Percentiles rank a stretch among this genome's conserved stretches.
These are phyloP conservation scores for Fraxinus ornus DNA, from an alignment of 305 asterid genomes.

Conservation along the genomic window DNA sequence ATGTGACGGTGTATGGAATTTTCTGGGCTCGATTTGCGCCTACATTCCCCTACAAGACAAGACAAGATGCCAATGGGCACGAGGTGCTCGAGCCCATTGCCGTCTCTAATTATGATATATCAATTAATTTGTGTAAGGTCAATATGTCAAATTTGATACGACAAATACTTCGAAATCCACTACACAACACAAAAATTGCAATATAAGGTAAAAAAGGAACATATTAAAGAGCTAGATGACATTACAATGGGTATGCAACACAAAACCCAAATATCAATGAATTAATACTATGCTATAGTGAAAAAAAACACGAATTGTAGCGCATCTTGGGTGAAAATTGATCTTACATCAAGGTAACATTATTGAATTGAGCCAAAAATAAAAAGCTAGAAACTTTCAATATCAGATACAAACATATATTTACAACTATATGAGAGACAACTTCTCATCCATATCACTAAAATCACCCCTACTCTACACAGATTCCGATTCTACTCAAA, in stretches of 20 bases:
- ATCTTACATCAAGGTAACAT: background rate
- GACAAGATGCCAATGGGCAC: background rate
- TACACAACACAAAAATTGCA: background rate
- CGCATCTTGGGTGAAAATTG: background rate
- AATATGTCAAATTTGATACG: background rate
- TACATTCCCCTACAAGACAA: background rate
- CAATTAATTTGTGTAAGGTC: background rate
- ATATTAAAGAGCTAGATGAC: background rate
- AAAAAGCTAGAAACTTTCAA: background rate
- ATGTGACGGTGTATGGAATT: background rate
- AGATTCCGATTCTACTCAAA: conserved; percentile 23
- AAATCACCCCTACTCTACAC: conserved; percentile 29
- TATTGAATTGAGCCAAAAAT: background rate
- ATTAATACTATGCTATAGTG: background rate
- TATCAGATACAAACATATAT: conserved; percentile 24
- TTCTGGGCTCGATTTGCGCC: background rate
- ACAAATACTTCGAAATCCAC: background rate
- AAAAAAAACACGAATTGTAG: background rate
- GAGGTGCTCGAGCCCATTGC: background rate
- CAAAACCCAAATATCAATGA: background rate
- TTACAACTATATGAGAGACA: conserved; percentile 29
- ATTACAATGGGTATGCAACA: too few relatives aligned
- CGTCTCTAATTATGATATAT: background rate
- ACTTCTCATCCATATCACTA: conserved; percentile 30
- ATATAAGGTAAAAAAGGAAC: background rate